Evolutionary conservation across 768 basidiomycete genomes (phyloP), one percentile per base, ranked within the genome.

Genomic region (Pleurotus platypus): DNA sequence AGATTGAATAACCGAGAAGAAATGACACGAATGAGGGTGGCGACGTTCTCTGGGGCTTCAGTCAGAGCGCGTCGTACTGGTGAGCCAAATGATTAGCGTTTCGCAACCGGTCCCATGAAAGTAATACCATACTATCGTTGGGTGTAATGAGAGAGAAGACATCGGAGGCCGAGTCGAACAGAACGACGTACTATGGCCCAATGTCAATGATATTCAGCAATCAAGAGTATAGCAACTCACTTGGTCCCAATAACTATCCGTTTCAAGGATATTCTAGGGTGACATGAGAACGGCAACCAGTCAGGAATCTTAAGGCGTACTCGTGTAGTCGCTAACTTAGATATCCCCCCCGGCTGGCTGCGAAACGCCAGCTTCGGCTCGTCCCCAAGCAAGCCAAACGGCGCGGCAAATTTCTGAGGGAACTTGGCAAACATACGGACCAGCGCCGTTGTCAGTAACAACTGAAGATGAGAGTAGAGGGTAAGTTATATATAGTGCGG

Each of bases 171-270:
- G 91, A 89, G 74, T 95, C 92, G 67, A 96, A 96, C 15, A 97
- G 76, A 46, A 81, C 71, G 61, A 89, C 86, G 66, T 89, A 97
- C 91, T 94, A 64, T 13, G 15, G 39, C 4, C 4, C 20, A 24
- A 37, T 49, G 18, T 57, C 39, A 27, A 46, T 47, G 20, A 40
- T 16, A 9, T 39, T 54, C 11, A 7, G 5, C 13, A 9, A 20
- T 11, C 20, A 3, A 9, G 46, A 9, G 38, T 8, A 20, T 4
- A 55, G 30, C 22, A 26, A 65, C 82, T 64, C 61, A 90, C 92
- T 75, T 96, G 94, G 58, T 93, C 81, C 94, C 94, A 96, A 66
- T 95, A 94, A n/a, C 69, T 74, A 66, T 97, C 94, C 2, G 73
- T 80, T 57, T 83, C 77, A 2, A 84, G 69, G 49, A 95, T 94